Conservation (phyloP, 176 grass and related monocot species). For the Olyra latifolia region DNA sequence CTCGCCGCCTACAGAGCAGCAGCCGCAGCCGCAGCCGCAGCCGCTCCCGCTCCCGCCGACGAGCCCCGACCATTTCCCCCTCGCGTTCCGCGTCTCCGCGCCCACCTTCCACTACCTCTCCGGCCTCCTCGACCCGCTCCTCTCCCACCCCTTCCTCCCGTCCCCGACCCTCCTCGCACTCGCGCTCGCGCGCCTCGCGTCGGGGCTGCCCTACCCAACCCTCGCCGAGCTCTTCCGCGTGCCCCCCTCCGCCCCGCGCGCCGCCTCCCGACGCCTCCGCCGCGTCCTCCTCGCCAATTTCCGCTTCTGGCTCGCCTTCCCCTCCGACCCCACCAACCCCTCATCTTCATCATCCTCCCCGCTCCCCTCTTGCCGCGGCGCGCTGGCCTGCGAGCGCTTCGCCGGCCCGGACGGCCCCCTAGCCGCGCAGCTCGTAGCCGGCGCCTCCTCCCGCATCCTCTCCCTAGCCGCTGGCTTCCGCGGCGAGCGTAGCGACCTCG, state of each 20-base stretch:
- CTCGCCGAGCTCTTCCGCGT: slow-evolving; percentile 58
- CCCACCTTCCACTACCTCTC: slow-evolving; percentile 79
- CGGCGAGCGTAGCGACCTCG: slow-evolving; percentile 50
- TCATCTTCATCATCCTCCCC: slow-evolving; percentile 14
- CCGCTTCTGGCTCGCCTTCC: slow-evolving; percentile 82
- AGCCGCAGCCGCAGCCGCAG: neutral
- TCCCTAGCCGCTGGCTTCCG: slow-evolving; percentile 69
- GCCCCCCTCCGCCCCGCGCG: slow-evolving; percentile 48
- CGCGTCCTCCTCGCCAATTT: slow-evolving; percentile 82
- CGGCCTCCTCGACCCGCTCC: slow-evolving; percentile 79
- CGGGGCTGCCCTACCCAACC: slow-evolving; percentile 50
- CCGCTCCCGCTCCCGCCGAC: slow-evolving; percentile 20
- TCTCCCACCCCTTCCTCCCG: slow-evolving; percentile 49
- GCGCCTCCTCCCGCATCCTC: slow-evolving; percentile 55
- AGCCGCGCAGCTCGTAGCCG: slow-evolving; percentile 63
- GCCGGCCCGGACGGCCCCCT: slow-evolving; percentile 30
- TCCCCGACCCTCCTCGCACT: slow-evolving; percentile 54
- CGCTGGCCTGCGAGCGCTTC: slow-evolving; percentile 63
- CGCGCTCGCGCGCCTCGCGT: slow-evolving; percentile 63
- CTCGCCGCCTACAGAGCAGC: neutral
- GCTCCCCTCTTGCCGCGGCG: slow-evolving; percentile 64
- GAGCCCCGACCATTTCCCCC: slow-evolving; percentile 58
- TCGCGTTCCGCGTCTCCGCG: slow-evolving; percentile 65
- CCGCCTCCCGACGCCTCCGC: slow-evolving; percentile 61
- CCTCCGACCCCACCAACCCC: slow-evolving; percentile 23